These are phyloP conservation scores for Trichoderma gamsii DNA, from an alignment of 495 filamentous ascomycete species.

Conservation along the genomic window DNA sequence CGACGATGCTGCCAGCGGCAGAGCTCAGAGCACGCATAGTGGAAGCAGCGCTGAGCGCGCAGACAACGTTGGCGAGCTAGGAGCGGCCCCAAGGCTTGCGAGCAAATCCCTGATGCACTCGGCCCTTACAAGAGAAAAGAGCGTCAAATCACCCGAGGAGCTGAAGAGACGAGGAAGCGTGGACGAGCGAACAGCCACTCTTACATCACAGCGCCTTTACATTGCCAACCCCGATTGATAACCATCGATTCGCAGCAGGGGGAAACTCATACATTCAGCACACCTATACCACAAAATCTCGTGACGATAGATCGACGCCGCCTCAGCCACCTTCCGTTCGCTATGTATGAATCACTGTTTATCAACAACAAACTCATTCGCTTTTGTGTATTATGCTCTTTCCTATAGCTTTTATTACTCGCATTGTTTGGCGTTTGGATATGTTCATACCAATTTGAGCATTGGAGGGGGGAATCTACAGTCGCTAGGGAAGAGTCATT, in stretches of 20 bases:
- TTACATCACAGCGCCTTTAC: slow-evolving; percentile 69
- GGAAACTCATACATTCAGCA: not conserved
- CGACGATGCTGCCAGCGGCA: slow-evolving; percentile 42
- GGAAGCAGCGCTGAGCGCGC: slow-evolving; percentile 50
- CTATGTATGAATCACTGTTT: not conserved
- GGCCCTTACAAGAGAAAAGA: slow-evolving; percentile 52
- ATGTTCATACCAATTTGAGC: not conserved
- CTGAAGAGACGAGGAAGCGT: slow-evolving; percentile 82
- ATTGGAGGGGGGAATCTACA: not conserved
- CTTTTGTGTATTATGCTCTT: not conserved
- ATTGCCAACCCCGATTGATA: slow-evolving; percentile 87
- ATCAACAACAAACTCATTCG: not conserved
- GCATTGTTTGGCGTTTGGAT: slow-evolving; percentile 13
- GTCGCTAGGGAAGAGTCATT: not conserved
- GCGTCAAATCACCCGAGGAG: slow-evolving; percentile 67
- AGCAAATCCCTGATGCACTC: slow-evolving; percentile 48
- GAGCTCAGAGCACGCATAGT: slow-evolving; percentile 42
- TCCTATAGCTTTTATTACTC: not conserved
- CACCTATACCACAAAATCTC: not conserved
- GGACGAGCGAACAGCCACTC: slow-evolving; percentile 86
- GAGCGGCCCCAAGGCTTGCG: slow-evolving; percentile 36
- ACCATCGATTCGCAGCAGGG: not conserved
- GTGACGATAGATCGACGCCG: not conserved
- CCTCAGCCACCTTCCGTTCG: not conserved
- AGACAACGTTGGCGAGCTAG: slow-evolving; percentile 44